These are phyloP conservation scores for Mucor lusitanicus DNA, from an alignment of 371 early-diverging fungal genomes.

Conservation along the genomic window DNA sequence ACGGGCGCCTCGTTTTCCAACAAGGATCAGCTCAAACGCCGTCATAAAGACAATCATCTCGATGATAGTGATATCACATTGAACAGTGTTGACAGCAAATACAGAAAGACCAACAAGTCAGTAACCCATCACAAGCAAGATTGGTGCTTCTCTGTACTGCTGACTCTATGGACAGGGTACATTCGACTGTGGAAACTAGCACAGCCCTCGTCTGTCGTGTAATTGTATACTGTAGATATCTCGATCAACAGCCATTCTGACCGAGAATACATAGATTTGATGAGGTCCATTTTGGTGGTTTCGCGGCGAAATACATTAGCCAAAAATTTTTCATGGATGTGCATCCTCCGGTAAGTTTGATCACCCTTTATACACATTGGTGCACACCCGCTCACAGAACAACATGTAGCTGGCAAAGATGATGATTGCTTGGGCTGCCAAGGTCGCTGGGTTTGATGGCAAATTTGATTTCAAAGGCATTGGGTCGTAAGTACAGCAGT, in stretches of 20 bases:
- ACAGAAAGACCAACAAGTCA: neutral
- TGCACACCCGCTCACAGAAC: slow-evolving; percentile 7
- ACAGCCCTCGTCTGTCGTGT: slow-evolving; percentile 16
- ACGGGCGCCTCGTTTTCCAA: neutral
- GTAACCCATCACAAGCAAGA: neutral
- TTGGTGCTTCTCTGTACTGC: neutral
- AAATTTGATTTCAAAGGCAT: slow-evolving; percentile 89
- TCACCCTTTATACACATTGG: slow-evolving; percentile 62
- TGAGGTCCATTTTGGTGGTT: slow-evolving; percentile 99
- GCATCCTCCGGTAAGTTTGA: slow-evolving; percentile 38
- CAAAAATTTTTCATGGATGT: slow-evolving; percentile 97
- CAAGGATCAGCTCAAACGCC: neutral
- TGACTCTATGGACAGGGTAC: slow-evolving; percentile 13
- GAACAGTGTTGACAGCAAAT: neutral
- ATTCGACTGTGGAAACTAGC: slow-evolving; percentile 15
- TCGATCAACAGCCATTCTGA: slow-evolving; percentile 71
- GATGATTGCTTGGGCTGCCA: slow-evolving; percentile 78
- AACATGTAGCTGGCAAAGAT: slow-evolving; percentile 84
- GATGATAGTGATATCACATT: neutral
- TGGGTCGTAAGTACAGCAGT: slow-evolving; percentile 71
- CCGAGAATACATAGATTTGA: slow-evolving; percentile 77
- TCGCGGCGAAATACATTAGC: slow-evolving; percentile 90
- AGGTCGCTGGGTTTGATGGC: slow-evolving; percentile 82
- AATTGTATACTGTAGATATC: slow-evolving; percentile 22
- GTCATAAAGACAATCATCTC: neutral